These are phyloP conservation scores for Tilletia horrida DNA, from an alignment of 1,284 basidiomycete genomes.

Conservation along the genomic window DNA sequence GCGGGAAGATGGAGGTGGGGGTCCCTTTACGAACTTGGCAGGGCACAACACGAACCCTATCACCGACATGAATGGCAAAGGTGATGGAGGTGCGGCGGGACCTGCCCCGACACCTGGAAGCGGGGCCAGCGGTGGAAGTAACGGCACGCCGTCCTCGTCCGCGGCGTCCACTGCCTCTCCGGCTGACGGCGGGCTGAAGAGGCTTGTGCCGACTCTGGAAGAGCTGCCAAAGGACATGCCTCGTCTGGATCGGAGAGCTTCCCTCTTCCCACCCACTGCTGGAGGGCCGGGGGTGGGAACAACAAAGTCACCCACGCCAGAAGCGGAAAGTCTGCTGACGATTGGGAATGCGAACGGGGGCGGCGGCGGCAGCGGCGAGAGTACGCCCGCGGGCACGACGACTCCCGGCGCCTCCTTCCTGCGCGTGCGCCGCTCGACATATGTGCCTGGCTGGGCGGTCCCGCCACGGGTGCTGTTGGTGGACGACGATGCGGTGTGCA, in stretches of 20 bases:
- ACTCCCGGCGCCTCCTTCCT: constrained; percentile 18
- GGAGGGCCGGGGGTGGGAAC: neutral
- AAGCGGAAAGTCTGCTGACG: neutral
- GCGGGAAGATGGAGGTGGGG: constrained; percentile 38
- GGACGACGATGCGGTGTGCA: constrained; percentile 88
- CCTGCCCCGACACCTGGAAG: neutral
- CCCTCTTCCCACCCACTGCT: neutral
- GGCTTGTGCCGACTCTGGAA: constrained; percentile 24
- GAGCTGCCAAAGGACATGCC: constrained; percentile 33
- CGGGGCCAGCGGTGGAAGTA: too few relatives aligned
- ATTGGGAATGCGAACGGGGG: neutral
- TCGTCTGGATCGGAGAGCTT: constrained; percentile 28
- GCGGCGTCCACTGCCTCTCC: neutral
- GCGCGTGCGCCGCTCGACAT: constrained; percentile 60
- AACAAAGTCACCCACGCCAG: neutral
- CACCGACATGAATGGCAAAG: neutral
- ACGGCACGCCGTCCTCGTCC: too few relatives aligned
- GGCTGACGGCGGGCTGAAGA: neutral
- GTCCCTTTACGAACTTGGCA: neutral
- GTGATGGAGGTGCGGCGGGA: neutral
- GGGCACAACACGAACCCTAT: neutral
- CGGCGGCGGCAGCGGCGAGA: neutral
- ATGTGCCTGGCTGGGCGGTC: constrained; percentile 66
- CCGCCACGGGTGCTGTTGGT: constrained; percentile 72
- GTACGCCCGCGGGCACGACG: too few relatives aligned